Evolutionary conservation across 306 rosid genomes (phyloP).

Genomic region (Prunus fruticosa): DNA sequence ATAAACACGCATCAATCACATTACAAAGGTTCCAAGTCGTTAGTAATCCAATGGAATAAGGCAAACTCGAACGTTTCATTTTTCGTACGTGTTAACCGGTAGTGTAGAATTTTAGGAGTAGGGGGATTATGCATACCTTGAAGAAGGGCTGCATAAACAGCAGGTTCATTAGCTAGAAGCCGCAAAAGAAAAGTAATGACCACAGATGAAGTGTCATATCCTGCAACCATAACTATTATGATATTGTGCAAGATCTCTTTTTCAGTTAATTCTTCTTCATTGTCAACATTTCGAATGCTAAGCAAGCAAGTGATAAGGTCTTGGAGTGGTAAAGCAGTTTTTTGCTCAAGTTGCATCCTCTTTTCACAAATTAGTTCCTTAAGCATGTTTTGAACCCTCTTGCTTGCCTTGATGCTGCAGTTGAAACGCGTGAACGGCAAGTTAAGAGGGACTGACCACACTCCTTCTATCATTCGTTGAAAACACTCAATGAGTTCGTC

Average conservation of each 20-base stretch:
- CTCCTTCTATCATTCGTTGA: slow-evolving; percentile 44
- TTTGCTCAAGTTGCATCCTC: slow-evolving; percentile 35
- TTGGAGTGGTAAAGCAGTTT: slow-evolving; percentile 34
- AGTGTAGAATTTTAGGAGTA: neutral
- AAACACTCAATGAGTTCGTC: slow-evolving; percentile 40
- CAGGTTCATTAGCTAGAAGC: slow-evolving; percentile 52
- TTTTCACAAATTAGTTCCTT: slow-evolving; percentile 43
- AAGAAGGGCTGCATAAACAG: slow-evolving; percentile 50
- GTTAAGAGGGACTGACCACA: slow-evolving; percentile 66
- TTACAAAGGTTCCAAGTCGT: neutral
- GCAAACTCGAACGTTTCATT: neutral
- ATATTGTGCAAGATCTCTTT: slow-evolving; percentile 56
- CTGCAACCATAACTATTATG: slow-evolving; percentile 62
- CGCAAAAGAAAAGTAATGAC: slow-evolving; percentile 55
- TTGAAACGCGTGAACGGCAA: slow-evolving; percentile 66
- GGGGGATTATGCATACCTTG: slow-evolving; percentile 44
- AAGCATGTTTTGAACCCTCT: slow-evolving; percentile 41
- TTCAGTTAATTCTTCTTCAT: slow-evolving; percentile 44
- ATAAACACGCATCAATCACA: neutral
- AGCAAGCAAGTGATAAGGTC: slow-evolving; percentile 64
- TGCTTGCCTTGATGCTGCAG: slow-evolving; percentile 57
- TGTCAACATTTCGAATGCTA: slow-evolving; percentile 36
- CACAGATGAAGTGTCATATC: slow-evolving; percentile 65
- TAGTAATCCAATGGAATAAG: neutral
- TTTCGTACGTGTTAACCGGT: neutral